Base-by-base conservation (phyloP, 257 asterid species). In the Gardenia jasminoides region DNA sequence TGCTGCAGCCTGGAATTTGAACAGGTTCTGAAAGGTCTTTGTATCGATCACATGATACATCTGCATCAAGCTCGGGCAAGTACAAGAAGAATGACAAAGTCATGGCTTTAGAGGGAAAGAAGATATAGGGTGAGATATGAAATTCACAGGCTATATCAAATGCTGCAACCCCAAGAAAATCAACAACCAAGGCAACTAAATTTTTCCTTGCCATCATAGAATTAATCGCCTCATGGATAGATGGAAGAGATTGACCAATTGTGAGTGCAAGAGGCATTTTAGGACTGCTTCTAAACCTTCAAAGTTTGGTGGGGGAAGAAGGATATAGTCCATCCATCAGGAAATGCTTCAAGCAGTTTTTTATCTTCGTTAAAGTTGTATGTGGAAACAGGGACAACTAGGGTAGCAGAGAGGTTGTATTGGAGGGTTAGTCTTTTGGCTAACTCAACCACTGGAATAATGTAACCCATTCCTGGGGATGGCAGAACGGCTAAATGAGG, bases 401-500 rank as follows among this genome's bases (percentile, higher is more conserved):
- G 58, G 31, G 79, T 80, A 2, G 36, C 12, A 0, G 76, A 74
- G 79, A 80, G 30, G 26, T 67, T 43, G 76, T 80, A 62, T 39
- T 74, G 75, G 2, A 26, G 47, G 61, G 36, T 48, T 16, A 80
- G 70, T 70, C 79, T 74, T 43, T 67, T 80, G 52, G 83, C 76
- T 4, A 80, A 75, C 74, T 80, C 83, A 19, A 80, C 52, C 46
- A 74, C 43, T 31, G 83, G 83, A 66, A 80, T 80, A 2, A 80
- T 7, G 26, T 80, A 80, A 9, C 83, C 80, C 80, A 82, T 72
- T 7, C 82, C 82, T 31, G 77, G 82, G 15, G 85, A 75, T 61
- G 52, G 70, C 19, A 78, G 26, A n/a, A 78, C 0, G 4, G 68
- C 77, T 12, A 82, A 41, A 39, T 82, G 82, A 69, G 82, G 80